phyloP scores from a whole-genome alignment of 257 asterid species.

The Leonotis leonurus region DNA sequence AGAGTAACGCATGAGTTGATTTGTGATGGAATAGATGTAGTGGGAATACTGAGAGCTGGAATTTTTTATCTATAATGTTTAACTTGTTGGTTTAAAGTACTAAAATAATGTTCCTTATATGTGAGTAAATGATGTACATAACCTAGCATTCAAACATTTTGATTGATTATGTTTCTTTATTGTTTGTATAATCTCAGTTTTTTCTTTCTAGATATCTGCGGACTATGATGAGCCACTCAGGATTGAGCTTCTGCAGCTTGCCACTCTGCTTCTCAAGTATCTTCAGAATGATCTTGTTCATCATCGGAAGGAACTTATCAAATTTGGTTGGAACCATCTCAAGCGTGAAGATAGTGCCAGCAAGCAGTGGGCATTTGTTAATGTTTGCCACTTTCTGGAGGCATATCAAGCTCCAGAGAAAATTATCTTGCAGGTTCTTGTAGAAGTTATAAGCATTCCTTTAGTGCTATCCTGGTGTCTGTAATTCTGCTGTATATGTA shows the following conservation, averaged over 20 bases:
- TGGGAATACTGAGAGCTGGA: background rate
- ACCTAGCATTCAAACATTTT: background rate
- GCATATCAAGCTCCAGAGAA: slow-evolving; percentile 99
- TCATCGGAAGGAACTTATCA: slow-evolving; percentile 91
- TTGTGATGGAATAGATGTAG: slow-evolving; percentile 1
- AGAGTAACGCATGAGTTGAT: background rate
- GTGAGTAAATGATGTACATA: slow-evolving; percentile 1
- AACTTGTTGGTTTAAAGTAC: background rate
- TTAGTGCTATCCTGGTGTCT: background rate
- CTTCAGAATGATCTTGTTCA: slow-evolving; percentile 96
- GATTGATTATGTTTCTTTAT: slow-evolving; percentile 4
- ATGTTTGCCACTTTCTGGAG: slow-evolving; percentile 98
- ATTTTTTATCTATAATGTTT: background rate
- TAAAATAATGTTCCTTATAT: background rate
- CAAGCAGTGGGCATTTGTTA: slow-evolving; percentile 99
- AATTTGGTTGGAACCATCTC: slow-evolving; percentile 99
- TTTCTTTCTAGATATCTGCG: slow-evolving; percentile 56
- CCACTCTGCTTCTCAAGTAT: slow-evolving; percentile 94
- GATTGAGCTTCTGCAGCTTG: slow-evolving; percentile 99
- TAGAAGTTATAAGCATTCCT: too few species aligned
- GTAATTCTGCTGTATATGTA: too few species aligned
- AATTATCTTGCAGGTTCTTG: slow-evolving; percentile 89
- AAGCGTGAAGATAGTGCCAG: slow-evolving; percentile 99
- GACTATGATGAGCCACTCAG: slow-evolving; percentile 97
- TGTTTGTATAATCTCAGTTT: slow-evolving; percentile 8